Base-by-base conservation (phyloP, 495 filamentous ascomycete species). In the Talaromyces thailandensis region DNA sequence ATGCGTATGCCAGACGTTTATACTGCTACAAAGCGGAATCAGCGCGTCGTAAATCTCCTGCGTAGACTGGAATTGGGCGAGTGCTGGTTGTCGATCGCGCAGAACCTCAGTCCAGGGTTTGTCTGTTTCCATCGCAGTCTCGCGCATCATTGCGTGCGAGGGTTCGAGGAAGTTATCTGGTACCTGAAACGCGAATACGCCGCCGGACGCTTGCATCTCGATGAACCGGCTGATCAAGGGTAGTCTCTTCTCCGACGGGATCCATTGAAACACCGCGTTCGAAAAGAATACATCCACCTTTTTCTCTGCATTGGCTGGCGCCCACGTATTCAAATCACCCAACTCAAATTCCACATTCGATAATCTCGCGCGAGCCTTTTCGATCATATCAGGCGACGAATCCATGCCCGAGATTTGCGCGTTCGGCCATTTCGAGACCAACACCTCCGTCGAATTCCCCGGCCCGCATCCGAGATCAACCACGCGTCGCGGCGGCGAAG, bases 401-500 rank as follows among this genome's bases (percentile, higher is more conserved):
- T 86, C 83, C n/a, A 86, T 75, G 12, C 79, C 82, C n/a, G 67
- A 67, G 43, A 84, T 64, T 7, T 61, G 56, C 0, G 81, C 76
- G 12, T 68, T 11, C 0, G 83, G 83, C 60, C 77, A 86, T 14
- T 69, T 72, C 4, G 65, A 58, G 35, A 69, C 63, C 0, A 86
- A 73, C 6, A 75, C 72, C 1, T 67, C 63, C 24, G 83, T 86
- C 0, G 77, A 81, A 67, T 81, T 84, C 0, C 76, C 83, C 0
- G 82, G 81, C 0, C 83, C 83, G 66, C 81, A 84, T 64, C 83
- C 83, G 0, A 84, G 68, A 64, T 86, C 82, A 62, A 81, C 69
- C 53, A 86, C 73, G 6, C 63, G 64, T 5, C 69, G 68, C 1
- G 78, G 68, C 1, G 78, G 80, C 1, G 66, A 53, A 37, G 67